phyloP scores from a whole-genome alignment of 2,329 filamentous ascomycete species.

The Pseudonectria buxi region DNA sequence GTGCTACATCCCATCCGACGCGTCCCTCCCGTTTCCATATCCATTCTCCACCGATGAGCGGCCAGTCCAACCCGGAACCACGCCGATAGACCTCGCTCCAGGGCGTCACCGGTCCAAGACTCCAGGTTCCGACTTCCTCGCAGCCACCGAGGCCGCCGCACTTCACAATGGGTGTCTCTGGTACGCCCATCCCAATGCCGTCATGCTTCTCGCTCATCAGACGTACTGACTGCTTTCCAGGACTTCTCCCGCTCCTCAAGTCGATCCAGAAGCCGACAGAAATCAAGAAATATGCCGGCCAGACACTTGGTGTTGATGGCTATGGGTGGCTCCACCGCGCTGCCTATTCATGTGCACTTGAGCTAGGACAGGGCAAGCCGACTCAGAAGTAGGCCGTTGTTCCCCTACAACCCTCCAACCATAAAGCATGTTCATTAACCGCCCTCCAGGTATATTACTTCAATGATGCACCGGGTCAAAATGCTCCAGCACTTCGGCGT shows the following conservation, averaged over 20 bases:
- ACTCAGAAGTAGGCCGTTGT: constrained; percentile 76
- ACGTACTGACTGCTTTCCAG: constrained; percentile 38
- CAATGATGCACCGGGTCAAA: constrained; percentile 79
- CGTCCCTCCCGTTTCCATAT: no score
- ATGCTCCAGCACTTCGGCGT: constrained; percentile 94
- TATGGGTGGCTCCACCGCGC: constrained; percentile 98
- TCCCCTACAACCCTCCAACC: background rate
- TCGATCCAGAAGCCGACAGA: constrained; percentile 88
- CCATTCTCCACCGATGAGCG: no score
- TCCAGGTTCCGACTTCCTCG: constrained; percentile 6
- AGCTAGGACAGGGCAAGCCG: constrained; percentile 80
- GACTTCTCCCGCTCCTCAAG: constrained; percentile 84
- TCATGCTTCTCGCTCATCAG: background rate
- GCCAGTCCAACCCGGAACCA: no score
- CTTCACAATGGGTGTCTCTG: constrained; percentile 32
- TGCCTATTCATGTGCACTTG: constrained; percentile 81
- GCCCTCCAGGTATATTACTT: constrained; percentile 69
- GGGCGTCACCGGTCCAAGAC: constrained; percentile 11
- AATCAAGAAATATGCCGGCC: constrained; percentile 78
- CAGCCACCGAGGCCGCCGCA: constrained; percentile 6
- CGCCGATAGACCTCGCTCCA: constrained; percentile 13
- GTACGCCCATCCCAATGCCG: constrained; percentile 14
- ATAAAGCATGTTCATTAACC: constrained; percentile 1
- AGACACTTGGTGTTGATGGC: constrained; percentile 89
- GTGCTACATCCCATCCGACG: no score